A percentile compares a stretch with the other conserved stretches of the same genome.
Conservation (phyloP, 2,329 filamentous ascomycete genomes). For the Exophiala lecanii-corni region DNA sequence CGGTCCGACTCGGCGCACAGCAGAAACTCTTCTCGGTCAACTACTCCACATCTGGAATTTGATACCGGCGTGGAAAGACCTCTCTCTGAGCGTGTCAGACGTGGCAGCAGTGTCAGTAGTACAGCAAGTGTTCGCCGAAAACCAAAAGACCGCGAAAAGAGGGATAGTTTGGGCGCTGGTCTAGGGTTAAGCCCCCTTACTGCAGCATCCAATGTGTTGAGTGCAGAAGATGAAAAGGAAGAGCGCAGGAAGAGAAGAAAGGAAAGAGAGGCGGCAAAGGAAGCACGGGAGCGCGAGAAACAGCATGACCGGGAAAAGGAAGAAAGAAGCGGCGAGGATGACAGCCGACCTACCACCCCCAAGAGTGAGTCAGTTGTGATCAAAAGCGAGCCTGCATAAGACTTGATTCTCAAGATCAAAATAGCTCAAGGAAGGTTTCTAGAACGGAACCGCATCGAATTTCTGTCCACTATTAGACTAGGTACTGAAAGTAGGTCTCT, state of each 20-base stretch:
- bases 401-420: no score
- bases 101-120: constrained; percentile 26
- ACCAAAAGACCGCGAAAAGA: constrained; percentile 4
- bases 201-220: constrained; percentile 3
- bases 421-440: no score
- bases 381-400: constrained; percentile 2
- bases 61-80: constrained; percentile 14
- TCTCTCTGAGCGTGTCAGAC: constrained; percentile 19
- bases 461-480: no score
- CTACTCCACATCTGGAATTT: constrained; percentile 24
- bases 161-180: constrained; percentile 4
- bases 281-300: constrained; percentile 7
- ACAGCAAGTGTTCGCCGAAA: constrained; percentile 22
- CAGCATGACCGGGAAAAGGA: not conserved
- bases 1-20: constrained; percentile 23
- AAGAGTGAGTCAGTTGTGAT: not conserved
- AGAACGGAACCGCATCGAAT: no score
- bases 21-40: constrained; percentile 23
- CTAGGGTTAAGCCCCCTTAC: constrained; percentile 14
- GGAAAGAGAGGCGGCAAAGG: constrained; percentile 14
- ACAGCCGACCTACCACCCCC: not conserved
- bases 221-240: constrained; percentile 13
- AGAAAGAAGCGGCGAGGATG: not conserved
- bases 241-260: constrained; percentile 11
- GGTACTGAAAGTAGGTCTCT: no score